Conservation (phyloP, 176 grass and related monocot genomes). For the Musa acuminata region DNA sequence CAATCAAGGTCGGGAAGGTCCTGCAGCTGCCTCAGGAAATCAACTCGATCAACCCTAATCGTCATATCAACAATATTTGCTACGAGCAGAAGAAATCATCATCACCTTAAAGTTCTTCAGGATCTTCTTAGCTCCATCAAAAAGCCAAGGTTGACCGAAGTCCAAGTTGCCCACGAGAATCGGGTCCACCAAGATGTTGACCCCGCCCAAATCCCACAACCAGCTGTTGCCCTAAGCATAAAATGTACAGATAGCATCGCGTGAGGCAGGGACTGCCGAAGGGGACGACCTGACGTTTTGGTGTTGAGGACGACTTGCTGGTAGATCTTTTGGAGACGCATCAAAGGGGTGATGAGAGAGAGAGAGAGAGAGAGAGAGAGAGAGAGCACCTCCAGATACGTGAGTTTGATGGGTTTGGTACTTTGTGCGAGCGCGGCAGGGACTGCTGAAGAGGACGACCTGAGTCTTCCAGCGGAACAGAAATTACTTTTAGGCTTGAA, state of each 20-base stretch:
- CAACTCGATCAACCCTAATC: background rate
- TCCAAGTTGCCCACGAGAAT: constrained; percentile 80
- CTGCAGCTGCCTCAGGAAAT: constrained; percentile 25
- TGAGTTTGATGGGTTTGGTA: constrained; percentile 7
- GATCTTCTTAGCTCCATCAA: constrained; percentile 63
- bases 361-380: no score
- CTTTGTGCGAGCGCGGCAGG: background rate
- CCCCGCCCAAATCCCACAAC: constrained; percentile 59
- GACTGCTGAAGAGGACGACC: background rate
- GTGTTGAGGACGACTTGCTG: no score
- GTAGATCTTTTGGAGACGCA: background rate
- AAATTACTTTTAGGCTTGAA: background rate
- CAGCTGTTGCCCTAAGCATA: constrained; percentile 68
- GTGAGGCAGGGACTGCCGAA: no score
- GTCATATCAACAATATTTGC: background rate
- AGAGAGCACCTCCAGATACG: background rate
- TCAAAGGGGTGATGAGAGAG: background rate
- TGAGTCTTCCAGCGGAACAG: background rate
- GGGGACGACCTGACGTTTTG: no score
- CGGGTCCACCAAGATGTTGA: constrained; percentile 71
- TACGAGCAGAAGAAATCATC: background rate
- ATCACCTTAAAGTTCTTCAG: constrained; percentile 33
- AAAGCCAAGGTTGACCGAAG: constrained; percentile 78
- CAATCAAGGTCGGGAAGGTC: constrained; percentile 40
- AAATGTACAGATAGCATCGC: constrained; percentile 5